A percentile compares a stretch with the other conserved stretches of the same genome.
Evolutionary conservation across 2,329 filamentous ascomycete species (phyloP).

Genomic region (Talaromyces piceae): DNA sequence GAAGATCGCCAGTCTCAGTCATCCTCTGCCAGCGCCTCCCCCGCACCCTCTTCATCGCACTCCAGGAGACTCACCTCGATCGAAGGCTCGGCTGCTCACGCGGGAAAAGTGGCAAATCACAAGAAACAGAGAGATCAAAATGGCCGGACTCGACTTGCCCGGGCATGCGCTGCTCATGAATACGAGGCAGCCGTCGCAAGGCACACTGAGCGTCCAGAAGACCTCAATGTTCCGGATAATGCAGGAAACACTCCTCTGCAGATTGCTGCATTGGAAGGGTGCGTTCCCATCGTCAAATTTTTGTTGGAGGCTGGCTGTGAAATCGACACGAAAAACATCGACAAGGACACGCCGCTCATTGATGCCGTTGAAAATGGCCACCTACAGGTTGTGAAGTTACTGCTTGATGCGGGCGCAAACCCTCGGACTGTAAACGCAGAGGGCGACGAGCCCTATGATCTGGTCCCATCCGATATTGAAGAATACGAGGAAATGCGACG

Average conservation of each 20-base stretch:
- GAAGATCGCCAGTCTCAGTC: constrained; percentile 40
- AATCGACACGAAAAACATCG: constrained; percentile 67
- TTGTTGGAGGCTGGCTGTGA: constrained; percentile 79
- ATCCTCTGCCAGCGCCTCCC: constrained; percentile 39
- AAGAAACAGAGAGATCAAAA: constrained; percentile 89
- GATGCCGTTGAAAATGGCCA: constrained; percentile 97
- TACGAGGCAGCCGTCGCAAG: constrained; percentile 69
- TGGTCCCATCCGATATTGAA: constrained; percentile 66
- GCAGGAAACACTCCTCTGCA: constrained; percentile 95
- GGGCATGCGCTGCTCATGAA: constrained; percentile 80
- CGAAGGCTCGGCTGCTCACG: constrained; percentile 48
- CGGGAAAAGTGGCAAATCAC: constrained; percentile 58
- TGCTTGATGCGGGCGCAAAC: constrained; percentile 82
- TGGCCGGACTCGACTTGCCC: constrained; percentile 82
- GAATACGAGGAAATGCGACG: constrained; percentile 72
- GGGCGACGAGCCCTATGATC: constrained; percentile 83
- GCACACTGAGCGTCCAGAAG: constrained; percentile 71
- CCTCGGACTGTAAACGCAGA: constrained; percentile 86
- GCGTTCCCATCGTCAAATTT: constrained; percentile 77
- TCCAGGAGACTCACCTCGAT: constrained; percentile 31
- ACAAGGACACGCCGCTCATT: constrained; percentile 86
- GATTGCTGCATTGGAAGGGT: constrained; percentile 82
- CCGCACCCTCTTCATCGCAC: constrained; percentile 33
- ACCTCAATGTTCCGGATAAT: constrained; percentile 83
- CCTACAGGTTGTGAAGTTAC: constrained; percentile 73